These are phyloP conservation scores for Yamadazyma sp. DNA, from an alignment of 1,139 yeast species.

Conservation along the genomic window DNA sequence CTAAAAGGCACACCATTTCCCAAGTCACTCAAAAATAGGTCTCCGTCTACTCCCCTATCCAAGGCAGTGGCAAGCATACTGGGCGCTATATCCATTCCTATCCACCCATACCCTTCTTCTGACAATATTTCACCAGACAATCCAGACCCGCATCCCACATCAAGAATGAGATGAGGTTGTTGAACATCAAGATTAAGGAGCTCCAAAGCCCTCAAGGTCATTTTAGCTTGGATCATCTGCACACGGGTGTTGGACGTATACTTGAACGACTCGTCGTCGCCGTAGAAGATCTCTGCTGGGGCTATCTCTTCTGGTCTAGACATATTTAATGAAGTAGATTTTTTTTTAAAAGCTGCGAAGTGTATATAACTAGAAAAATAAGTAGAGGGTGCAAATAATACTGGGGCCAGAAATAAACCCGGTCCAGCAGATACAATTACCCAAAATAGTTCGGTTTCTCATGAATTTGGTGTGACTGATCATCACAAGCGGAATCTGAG, in stretches of 20 bases:
- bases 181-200: conserved; percentile 67
- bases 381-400: conserved; percentile 78
- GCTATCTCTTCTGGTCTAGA: conserved; percentile 97
- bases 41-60: conserved; percentile 92
- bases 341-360: neutral
- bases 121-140: conserved; percentile 90
- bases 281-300: conserved; percentile 94
- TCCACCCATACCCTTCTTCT: conserved; percentile 93
- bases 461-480: conserved; percentile 52
- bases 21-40: conserved; percentile 84
- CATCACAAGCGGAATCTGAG: conserved; percentile 67
- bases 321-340: conserved; percentile 43
- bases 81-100: conserved; percentile 96
- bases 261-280: conserved; percentile 84
- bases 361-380: conserved; percentile 53
- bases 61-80: conserved; percentile 94
- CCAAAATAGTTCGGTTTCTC: conserved; percentile 58
- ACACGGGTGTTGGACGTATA: conserved; percentile 94
- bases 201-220: conserved; percentile 93
- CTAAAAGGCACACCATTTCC: conserved; percentile 94
- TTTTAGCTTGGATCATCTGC: conserved; percentile 95
- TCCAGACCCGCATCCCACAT: conserved; percentile 98
- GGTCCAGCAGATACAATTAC: conserved; percentile 86
- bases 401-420: conserved; percentile 93
- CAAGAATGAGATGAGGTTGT: conserved; percentile 71